A percentile compares a stretch with the other conserved stretches of the same genome.
phyloP scores from a whole-genome alignment of 352 stramenopile species.

The Globisporangium lucens region DNA sequence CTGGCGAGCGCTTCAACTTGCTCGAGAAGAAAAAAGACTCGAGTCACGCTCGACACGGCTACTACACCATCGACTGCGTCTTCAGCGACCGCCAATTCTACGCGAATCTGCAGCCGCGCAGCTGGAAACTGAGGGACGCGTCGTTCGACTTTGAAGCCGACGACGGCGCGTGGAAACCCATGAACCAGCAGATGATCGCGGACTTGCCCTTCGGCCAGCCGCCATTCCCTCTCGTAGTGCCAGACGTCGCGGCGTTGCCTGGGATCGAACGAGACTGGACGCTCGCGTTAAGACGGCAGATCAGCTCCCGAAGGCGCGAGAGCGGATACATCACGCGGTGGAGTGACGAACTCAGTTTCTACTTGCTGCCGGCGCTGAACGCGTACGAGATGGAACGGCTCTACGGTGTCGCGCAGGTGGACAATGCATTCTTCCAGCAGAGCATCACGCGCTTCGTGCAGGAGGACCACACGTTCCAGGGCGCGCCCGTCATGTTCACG shows the following conservation, averaged over 20 bases:
- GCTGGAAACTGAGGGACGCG: constrained; percentile 36
- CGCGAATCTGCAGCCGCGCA: constrained; percentile 67
- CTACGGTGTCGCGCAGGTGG: constrained; percentile 55
- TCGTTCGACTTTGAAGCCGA: constrained; percentile 60
- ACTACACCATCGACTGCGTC: constrained; percentile 75
- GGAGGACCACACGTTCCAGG: constrained; percentile 83
- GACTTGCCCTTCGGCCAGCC: constrained; percentile 38
- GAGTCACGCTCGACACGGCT: constrained; percentile 29
- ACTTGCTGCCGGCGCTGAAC: constrained; percentile 77
- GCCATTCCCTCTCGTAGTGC: constrained; percentile 25
- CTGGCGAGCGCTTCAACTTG: constrained; percentile 46
- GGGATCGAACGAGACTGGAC: constrained; percentile 53
- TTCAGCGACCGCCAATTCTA: constrained; percentile 78
- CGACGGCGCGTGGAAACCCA: constrained; percentile 52
- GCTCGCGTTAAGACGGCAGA: constrained; percentile 28
- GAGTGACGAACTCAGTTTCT: constrained; percentile 77
- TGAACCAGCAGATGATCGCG: constrained; percentile 47
- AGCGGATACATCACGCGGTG: constrained; percentile 62
- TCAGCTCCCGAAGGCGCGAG: constrained; percentile 39
- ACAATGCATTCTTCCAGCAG: constrained; percentile 83
- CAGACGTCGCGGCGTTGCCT: constrained; percentile 27
- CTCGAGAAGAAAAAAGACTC: constrained; percentile 20
- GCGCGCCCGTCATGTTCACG: constrained; percentile 70
- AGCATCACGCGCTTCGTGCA: constrained; percentile 76
- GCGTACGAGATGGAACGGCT: constrained; percentile 86